Conservation (phyloP, 176 grass and related monocot species). For the Raddia distichophylla region DNA sequence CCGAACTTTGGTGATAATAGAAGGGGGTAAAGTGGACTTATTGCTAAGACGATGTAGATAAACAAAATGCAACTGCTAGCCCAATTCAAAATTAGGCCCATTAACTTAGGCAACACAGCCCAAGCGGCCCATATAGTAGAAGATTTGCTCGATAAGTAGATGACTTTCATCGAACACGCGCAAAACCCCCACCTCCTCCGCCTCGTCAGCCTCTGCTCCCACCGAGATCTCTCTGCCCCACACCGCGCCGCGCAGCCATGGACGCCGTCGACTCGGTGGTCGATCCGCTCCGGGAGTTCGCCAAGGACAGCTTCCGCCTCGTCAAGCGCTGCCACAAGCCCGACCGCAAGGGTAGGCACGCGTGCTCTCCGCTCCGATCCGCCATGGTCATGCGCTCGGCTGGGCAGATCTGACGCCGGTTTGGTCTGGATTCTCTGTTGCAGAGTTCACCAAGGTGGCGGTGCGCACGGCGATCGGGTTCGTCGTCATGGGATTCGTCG, state of each 20-base stretch:
- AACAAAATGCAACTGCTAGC: neutral
- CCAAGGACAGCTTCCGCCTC: slow-evolving; percentile 97
- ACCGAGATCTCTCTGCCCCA: slow-evolving; percentile 16
- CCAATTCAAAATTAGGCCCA: neutral
- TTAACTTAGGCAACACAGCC: too few relatives aligned
- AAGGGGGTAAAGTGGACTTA: too few relatives aligned
- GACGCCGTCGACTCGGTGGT: slow-evolving; percentile 94
- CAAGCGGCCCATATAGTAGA: neutral
- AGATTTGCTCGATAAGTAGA: neutral
- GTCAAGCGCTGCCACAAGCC: slow-evolving; percentile 99
- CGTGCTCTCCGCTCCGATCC: slow-evolving; percentile 18
- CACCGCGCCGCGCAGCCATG: slow-evolving; percentile 47
- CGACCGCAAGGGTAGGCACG: slow-evolving; percentile 72
- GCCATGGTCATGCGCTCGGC: neutral
- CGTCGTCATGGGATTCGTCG: slow-evolving; percentile 93
- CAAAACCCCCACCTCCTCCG: neutral
- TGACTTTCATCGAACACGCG: slow-evolving; percentile 17
- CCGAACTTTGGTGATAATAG: too few relatives aligned
- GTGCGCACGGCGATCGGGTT: slow-evolving; percentile 80
- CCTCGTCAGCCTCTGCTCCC: slow-evolving; percentile 9
- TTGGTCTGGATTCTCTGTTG: neutral
- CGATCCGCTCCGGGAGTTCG: slow-evolving; percentile 89
- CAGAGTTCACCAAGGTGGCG: slow-evolving; percentile 93
- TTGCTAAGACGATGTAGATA: too few relatives aligned
- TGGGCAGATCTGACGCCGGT: slow-evolving; percentile 25